A percentile compares a stretch with the other conserved stretches of the same genome.
Conservation (phyloP, 1,284 basidiomycete species). For the Ceratobasidium sp. region DNA sequence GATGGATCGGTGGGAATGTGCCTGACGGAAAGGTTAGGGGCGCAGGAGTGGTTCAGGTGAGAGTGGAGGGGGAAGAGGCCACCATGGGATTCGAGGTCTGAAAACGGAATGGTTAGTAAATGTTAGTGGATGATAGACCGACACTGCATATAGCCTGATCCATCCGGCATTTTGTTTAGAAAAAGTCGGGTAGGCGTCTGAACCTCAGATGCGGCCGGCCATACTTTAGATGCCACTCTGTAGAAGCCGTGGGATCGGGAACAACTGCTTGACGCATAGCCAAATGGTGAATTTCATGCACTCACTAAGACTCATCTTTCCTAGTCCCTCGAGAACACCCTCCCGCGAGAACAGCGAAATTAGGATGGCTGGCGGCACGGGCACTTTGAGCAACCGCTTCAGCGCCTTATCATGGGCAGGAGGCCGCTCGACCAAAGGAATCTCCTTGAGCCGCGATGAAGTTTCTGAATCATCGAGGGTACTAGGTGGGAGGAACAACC, state of each 20-base stretch:
- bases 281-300: background rate
- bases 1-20: conserved; percentile 57
- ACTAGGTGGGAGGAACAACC: conserved; percentile 69
- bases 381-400: conserved; percentile 66
- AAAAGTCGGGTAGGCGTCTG: background rate
- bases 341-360: conserved; percentile 76
- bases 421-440: background rate
- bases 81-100: conserved; percentile 88
- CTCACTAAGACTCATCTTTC: conserved; percentile 84
- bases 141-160: too few relatives aligned
- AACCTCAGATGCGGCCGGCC: too few relatives aligned
- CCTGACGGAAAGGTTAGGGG: conserved; percentile 80
- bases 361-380: conserved; percentile 57
- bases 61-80: conserved; percentile 89
- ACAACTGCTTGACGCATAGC: background rate
- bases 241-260: too few relatives aligned
- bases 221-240: background rate
- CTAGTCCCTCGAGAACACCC: conserved; percentile 79
- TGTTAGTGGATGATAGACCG: too few relatives aligned
- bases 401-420: conserved; percentile 64
- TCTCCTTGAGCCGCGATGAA: background rate
- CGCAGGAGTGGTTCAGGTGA: conserved; percentile 87
- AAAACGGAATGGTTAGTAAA: background rate
- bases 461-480: conserved; percentile 60
- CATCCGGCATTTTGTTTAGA: conserved; percentile 4